Percentiles rank a stretch among this genome's conserved stretches.
Conservation (phyloP, 2,329 filamentous ascomycete species). For the Alternaria gansuensis region DNA sequence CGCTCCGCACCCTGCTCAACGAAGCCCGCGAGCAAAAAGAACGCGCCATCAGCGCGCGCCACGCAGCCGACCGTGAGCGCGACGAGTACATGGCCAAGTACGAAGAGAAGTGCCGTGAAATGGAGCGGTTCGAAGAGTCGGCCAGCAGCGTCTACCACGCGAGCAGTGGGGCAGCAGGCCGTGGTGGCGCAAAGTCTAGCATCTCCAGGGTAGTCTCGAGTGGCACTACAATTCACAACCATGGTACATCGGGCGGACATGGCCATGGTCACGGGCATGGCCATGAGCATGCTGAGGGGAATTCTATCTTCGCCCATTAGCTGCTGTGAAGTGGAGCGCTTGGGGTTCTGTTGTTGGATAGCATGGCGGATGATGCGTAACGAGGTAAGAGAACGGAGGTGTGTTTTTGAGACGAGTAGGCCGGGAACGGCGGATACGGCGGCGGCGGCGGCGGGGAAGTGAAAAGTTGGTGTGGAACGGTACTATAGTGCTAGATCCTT, state of each 20-base stretch:
- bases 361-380: conserved; percentile 1
- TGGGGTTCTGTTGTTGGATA: conserved; percentile 8
- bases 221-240: conserved; percentile 31
- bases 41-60: conserved; percentile 32
- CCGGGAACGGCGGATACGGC: not conserved
- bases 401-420: conserved; percentile 8
- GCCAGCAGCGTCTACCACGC: conserved; percentile 29
- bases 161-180: conserved; percentile 5
- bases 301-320: conserved; percentile 15
- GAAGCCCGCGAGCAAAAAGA: conserved; percentile 40
- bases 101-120: conserved; percentile 39
- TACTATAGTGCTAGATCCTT: not conserved
- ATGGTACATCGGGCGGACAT: conserved; percentile 13
- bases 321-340: not conserved
- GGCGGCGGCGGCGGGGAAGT: not conserved
- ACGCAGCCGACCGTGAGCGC: conserved; percentile 37
- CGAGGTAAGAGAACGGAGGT: not conserved
- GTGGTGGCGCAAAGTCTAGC: conserved; percentile 16
- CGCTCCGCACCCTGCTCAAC: conserved; percentile 30
- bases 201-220: conserved; percentile 25
- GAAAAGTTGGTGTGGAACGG: not conserved
- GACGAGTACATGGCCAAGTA: conserved; percentile 36
- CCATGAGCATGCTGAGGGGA: conserved; percentile 15
- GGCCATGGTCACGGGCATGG: conserved; percentile 10
- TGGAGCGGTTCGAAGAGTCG: conserved; percentile 35